These are phyloP conservation scores for Colletotrichum godetiae DNA, from an alignment of 2,329 filamentous ascomycete genomes.

Conservation along the genomic window DNA sequence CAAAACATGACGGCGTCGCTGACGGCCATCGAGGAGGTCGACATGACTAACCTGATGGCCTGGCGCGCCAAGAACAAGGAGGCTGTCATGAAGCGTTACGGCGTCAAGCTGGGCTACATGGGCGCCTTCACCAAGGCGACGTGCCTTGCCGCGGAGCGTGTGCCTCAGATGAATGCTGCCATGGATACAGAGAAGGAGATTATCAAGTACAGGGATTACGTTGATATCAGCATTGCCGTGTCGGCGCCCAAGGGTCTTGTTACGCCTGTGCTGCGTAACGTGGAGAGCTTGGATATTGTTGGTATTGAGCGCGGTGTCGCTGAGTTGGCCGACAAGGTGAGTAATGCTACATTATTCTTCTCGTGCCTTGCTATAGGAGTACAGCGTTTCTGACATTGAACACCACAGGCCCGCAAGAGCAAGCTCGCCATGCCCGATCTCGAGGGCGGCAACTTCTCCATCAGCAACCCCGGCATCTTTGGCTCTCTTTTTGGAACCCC, in stretches of 20 bases:
- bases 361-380: background rate
- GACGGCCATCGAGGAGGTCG: conserved; percentile 64
- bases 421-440: conserved; percentile 83
- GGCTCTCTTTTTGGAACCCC: conserved; percentile 64
- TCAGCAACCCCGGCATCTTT: conserved; percentile 85
- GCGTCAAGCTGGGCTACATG: conserved; percentile 72
- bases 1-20: conserved; percentile 76
- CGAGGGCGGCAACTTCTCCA: conserved; percentile 81
- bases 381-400: background rate
- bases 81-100: conserved; percentile 43
- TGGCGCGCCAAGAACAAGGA: conserved; percentile 73
- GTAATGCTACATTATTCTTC: conserved; percentile 53
- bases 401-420: conserved; percentile 70
- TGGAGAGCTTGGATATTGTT: conserved; percentile 57
- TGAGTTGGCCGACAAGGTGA: conserved; percentile 72
- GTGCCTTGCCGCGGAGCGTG: conserved; percentile 73
- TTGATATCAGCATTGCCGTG: conserved; percentile 79
- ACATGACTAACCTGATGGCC: conserved; percentile 74
- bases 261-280: conserved; percentile 80
- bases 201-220: conserved; percentile 68
- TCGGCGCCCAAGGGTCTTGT: conserved; percentile 78
- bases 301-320: conserved; percentile 66
- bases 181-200: conserved; percentile 69
- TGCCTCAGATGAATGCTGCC: conserved; percentile 77
- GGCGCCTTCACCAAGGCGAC: conserved; percentile 81